phyloP scores from a whole-genome alignment of 495 filamentous ascomycete species.

The Clavariopsis aquatica region DNA sequence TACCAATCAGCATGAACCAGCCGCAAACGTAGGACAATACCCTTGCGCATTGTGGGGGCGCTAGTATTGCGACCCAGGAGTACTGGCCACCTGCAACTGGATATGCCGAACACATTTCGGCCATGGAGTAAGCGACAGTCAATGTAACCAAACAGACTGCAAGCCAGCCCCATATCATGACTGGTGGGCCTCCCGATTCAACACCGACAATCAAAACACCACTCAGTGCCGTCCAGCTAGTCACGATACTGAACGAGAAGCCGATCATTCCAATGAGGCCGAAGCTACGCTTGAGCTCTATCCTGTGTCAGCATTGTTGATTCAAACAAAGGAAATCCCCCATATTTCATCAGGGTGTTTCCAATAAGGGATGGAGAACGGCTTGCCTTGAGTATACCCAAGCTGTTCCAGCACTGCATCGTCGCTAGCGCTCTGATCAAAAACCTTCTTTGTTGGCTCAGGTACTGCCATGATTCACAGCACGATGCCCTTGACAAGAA shows the following conservation, averaged over 20 bases:
- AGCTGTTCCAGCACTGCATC: conserved; percentile 38
- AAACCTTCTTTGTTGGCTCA: conserved; percentile 26
- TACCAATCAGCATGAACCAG: conserved; percentile 45
- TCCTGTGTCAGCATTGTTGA: background rate
- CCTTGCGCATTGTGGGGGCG: conserved; percentile 50
- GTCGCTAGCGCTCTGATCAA: conserved; percentile 26
- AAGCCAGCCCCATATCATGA: conserved; percentile 61
- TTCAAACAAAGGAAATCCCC: too few relatives aligned
- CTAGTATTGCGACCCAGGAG: conserved; percentile 59
- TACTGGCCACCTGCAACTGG: conserved; percentile 59
- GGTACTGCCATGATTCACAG: conserved; percentile 6
- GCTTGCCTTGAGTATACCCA: conserved; percentile 52
- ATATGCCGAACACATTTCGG: conserved; percentile 59
- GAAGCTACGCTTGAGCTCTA: conserved; percentile 60
- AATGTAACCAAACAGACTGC: conserved; percentile 54
- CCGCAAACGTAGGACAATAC: conserved; percentile 41
- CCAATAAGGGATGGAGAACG: background rate
- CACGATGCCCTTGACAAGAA: background rate
- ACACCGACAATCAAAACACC: conserved; percentile 60
- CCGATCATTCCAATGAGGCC: conserved; percentile 62
- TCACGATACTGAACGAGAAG: conserved; percentile 62
- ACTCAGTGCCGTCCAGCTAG: conserved; percentile 58
- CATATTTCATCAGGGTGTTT: too few relatives aligned
- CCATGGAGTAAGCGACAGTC: conserved; percentile 59
- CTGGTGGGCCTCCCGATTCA: conserved; percentile 56